A percentile compares a stretch with the other conserved stretches of the same genome.
Evolutionary conservation across 2,329 filamentous ascomycete genomes (phyloP).

Genomic region (Nakataea oryzae): DNA sequence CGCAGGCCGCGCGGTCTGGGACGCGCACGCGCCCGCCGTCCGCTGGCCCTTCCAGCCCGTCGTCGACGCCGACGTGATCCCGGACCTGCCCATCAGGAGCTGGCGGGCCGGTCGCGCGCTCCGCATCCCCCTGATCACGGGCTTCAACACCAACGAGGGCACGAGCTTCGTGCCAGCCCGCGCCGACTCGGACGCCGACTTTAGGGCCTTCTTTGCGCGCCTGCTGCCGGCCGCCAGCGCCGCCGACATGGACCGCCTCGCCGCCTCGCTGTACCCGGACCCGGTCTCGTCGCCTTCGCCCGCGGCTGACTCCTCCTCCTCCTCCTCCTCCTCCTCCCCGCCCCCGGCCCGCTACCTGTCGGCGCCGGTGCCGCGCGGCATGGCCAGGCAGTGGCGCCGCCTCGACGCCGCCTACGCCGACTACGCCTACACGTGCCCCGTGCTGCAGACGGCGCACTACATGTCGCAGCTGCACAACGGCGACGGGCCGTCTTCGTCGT

Average conservation of each 20-base stretch:
- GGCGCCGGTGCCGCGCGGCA: conserved; percentile 21
- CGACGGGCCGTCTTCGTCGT: conserved; percentile 9
- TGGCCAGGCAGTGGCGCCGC: conserved; percentile 46
- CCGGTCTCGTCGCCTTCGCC: conserved; percentile 22
- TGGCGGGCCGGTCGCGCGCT: conserved; percentile 43
- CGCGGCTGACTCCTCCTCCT: no score
- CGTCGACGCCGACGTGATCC: conserved; percentile 48
- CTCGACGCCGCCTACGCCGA: conserved; percentile 52
- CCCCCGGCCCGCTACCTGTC: conserved; percentile 23
- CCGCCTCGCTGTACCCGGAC: conserved; percentile 49
- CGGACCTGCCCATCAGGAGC: conserved; percentile 45
- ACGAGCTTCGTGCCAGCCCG: conserved; percentile 47
- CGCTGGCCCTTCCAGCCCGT: conserved; percentile 61
- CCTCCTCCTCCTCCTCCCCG: conserved; percentile 11
- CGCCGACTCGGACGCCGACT: conserved; percentile 36
- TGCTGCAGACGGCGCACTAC: conserved; percentile 46
- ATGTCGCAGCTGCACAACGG: conserved; percentile 15
- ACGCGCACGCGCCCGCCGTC: conserved; percentile 28
- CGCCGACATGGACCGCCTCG: conserved; percentile 41
- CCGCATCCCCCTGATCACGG: conserved; percentile 53
- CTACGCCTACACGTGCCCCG: conserved; percentile 55
- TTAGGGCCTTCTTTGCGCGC: conserved; percentile 47
- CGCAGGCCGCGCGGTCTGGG: conserved; percentile 33
- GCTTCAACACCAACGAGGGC: conserved; percentile 63
- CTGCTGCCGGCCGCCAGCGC: conserved; percentile 48